Conservation (phyloP, 768 basidiomycete genomes). For the Rhodocollybia butyracea region DNA sequence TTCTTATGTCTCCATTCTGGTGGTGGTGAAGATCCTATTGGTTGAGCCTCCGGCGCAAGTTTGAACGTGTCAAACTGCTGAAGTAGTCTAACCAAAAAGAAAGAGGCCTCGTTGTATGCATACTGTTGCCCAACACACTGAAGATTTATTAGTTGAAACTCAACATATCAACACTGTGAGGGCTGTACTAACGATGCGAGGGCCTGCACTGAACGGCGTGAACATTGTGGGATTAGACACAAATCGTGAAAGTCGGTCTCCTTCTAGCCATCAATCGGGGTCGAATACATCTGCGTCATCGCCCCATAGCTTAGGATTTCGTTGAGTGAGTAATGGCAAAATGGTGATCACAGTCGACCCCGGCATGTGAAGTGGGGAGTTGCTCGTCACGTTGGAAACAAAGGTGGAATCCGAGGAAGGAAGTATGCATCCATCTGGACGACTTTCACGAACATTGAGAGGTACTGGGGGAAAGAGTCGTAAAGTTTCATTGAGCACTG, state of each 20-base stretch:
- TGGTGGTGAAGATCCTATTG: conserved; percentile 59
- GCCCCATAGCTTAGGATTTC: conserved; percentile 70
- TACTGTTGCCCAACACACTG: conserved; percentile 75
- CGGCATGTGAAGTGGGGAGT: conserved; percentile 56
- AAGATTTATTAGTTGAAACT: not conserved
- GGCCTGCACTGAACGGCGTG: conserved; percentile 72
- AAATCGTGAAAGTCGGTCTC: conserved; percentile 44
- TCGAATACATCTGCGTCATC: conserved; percentile 73
- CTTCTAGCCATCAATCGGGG: conserved; percentile 75
- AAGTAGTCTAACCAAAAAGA: conserved; percentile 63
- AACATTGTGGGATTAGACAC: conserved; percentile 66
- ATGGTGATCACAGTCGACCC: conserved; percentile 54
- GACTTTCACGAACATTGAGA: conserved; percentile 62
- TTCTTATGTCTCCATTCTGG: conserved; percentile 47
- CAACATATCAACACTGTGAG: not conserved
- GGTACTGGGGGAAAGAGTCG: conserved; percentile 80
- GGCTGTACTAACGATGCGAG: conserved; percentile 41
- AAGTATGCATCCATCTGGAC: conserved; percentile 44
- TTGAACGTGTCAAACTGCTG: conserved; percentile 62
- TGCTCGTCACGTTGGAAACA: conserved; percentile 15
- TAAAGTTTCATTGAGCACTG: conserved; percentile 77
- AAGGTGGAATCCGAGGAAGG: conserved; percentile 51
- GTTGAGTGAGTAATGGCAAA: conserved; percentile 61
- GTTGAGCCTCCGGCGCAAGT: conserved; percentile 60
- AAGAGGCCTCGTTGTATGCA: conserved; percentile 75